Percentiles rank a stretch among this genome's conserved stretches.
These are phyloP conservation scores for Kentomonas sorsogonicus DNA, from an alignment of 208 protist species.

Conservation along the genomic window DNA sequence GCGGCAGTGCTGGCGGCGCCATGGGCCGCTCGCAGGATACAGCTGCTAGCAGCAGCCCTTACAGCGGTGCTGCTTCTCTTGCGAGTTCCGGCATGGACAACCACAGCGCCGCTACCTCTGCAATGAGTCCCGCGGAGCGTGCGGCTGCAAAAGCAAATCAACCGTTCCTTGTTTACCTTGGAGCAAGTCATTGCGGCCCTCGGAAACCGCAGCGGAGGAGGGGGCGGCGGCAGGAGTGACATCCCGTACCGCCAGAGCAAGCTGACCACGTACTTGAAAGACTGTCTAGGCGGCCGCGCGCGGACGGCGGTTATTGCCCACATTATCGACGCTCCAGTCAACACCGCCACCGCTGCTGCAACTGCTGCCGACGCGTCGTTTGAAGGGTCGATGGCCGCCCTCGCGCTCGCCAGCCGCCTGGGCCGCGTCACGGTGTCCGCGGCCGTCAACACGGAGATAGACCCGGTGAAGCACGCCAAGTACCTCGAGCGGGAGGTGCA, in stretches of 20 bases:
- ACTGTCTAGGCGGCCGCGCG: constrained; percentile 61
- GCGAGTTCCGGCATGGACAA: no score
- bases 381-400: constrained; percentile 75
- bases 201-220: constrained; percentile 23
- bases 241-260: constrained; percentile 84
- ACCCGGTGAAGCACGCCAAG: constrained; percentile 62
- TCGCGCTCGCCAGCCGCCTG: constrained; percentile 87
- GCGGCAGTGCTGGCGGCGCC: neutral
- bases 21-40: constrained; percentile 86
- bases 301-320: constrained; percentile 88
- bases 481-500: constrained; percentile 76
- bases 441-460: constrained; percentile 47
- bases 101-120: no score
- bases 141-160: no score
- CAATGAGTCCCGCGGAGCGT: no score
- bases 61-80: no score
- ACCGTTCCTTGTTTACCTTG: constrained; percentile 88
- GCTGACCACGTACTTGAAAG: constrained; percentile 91
- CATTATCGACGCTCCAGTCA: constrained; percentile 61
- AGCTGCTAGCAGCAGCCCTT: no score
- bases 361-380: constrained; percentile 38
- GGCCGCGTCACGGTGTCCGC: constrained; percentile 76
- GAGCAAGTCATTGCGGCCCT: constrained; percentile 88
- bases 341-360: no score
- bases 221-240: constrained; percentile 37